Evolutionary conservation across 2,329 filamentous ascomycete genomes (phyloP).

Genomic region (Scedosporium minutisporum): DNA sequence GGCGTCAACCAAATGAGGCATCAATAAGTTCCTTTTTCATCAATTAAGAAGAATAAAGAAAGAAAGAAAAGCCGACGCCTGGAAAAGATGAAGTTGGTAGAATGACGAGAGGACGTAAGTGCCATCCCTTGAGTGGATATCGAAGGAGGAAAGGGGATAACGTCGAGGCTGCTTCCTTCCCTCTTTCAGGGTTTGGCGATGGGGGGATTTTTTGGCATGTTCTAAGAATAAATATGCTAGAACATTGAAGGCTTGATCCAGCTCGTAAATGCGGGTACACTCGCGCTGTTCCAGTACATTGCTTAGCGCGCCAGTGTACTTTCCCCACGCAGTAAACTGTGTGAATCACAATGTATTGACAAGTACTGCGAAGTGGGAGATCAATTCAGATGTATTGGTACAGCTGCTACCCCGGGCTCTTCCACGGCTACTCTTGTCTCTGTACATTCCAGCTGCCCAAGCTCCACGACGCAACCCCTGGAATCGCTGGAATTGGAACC

Average conservation of each 20-base stretch:
- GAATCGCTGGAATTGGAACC: neutral
- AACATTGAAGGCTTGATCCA: neutral
- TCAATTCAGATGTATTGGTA: neutral
- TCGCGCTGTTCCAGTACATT: neutral
- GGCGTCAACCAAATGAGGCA: neutral
- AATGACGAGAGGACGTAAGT: neutral
- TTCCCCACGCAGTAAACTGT: neutral
- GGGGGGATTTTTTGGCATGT: neutral
- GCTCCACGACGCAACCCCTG: neutral
- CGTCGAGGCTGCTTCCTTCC: neutral
- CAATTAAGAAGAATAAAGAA: constrained; percentile 1
- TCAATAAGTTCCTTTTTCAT: neutral
- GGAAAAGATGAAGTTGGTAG: neutral
- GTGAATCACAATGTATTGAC: neutral
- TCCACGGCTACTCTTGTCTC: neutral
- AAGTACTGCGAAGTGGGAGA: neutral
- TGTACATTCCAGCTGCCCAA: neutral
- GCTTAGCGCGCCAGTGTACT: neutral
- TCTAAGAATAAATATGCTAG: neutral
- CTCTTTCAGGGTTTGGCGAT: neutral
- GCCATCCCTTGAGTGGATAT: neutral
- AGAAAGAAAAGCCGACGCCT: neutral
- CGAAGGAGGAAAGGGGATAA: neutral
- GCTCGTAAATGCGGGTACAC: neutral
- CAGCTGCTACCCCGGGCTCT: neutral